Base-by-base conservation (phyloP, 2,329 filamentous ascomycete genomes). In the Hypoxylon sp. region DNA sequence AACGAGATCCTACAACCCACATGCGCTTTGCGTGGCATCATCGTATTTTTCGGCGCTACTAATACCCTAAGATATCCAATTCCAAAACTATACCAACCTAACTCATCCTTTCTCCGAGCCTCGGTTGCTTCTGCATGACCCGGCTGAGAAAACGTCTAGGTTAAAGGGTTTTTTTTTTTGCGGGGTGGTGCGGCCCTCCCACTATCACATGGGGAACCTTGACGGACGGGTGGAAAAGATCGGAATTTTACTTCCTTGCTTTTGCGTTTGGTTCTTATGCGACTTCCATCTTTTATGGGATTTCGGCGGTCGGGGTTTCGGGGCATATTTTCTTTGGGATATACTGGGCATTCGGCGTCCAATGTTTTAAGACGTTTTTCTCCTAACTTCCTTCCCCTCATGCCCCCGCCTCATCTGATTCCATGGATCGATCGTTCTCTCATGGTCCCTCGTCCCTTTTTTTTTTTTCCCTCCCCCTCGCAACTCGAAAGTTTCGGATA, bases 291-390 rank as follows among this genome's bases (percentile, higher is more conserved):
- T 34, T 15, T 15, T 34, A 13, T 13, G 32, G 32, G 15, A 26
- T 26, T 34, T 13, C 15, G 32, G 32, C 2, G 11, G 15, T 34
- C 11, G 32, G 32, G 32, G 10, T 34, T 34, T 34, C 32, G 11
- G 30, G 30, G 26, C 26, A 28, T 28, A 28, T 28, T 8, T 28
- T 8, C 8, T 8, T 28, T 8, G 30, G 30, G 30, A 47, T 51
- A 48, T 8, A 65, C 62, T 65, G 39, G 51, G 56, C 52, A 55
- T 49, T 58, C 58, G 34, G 39, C 50, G 26, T 7, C 37, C 17
- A 41, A 41, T n/a, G 37, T 41, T 41, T 41, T 41, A 19, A 60
- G 64, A 17, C 60, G 20, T 2, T 24, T 50, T 52, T 44, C 30
- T 47, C 28, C 11, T 2, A 10, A 50, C 43, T 26, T 28, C 20